phyloP scores from a whole-genome alignment of 2,329 filamentous ascomycete species.

The Helminthosporium solani region DNA sequence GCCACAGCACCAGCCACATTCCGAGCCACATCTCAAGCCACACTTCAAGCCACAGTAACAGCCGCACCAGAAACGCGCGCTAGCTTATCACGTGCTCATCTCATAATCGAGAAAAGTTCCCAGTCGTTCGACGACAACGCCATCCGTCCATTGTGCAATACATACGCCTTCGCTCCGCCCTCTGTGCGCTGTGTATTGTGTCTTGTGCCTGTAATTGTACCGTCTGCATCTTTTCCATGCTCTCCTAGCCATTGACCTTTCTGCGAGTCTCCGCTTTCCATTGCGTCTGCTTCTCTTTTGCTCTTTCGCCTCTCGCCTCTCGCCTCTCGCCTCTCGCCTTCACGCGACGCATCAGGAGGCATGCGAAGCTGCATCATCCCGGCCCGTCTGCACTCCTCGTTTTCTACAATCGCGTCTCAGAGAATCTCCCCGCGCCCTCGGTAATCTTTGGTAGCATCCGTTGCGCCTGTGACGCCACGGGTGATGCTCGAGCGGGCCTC shows the following conservation, averaged over 20 bases:
- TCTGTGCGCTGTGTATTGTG: too few relatives aligned
- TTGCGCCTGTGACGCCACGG: constrained; percentile 24
- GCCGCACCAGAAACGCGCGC: too few relatives aligned
- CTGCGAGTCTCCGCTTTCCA: constrained; percentile 3
- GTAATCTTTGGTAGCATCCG: constrained; percentile 24
- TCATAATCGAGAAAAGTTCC: constrained; percentile 29
- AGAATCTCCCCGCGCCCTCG: constrained; percentile 9
- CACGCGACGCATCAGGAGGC: constrained; percentile 3
- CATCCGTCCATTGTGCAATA: constrained; percentile 10
- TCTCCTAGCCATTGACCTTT: constrained; percentile 2
- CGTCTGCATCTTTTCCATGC: constrained; percentile 5
- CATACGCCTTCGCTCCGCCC: constrained; percentile 11
- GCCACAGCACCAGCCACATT: too few relatives aligned
- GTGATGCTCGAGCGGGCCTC: constrained; percentile 61
- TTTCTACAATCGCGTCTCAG: constrained; percentile 9
- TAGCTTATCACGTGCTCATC: constrained; percentile 13
- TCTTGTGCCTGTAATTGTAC: constrained; percentile 9
- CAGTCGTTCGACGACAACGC: constrained; percentile 16
- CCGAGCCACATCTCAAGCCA: too few relatives aligned
- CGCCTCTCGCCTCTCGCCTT: constrained; percentile 2
- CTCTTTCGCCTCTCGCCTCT: constrained; percentile 5
- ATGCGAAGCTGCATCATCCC: constrained; percentile 19
- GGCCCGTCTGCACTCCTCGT: background rate
- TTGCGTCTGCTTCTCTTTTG: too few relatives aligned
- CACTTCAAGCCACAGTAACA: too few relatives aligned